Evolutionary conservation across 2,329 filamentous ascomycete genomes (phyloP), one percentile per base, ranked within the genome.

Genomic region (Arthrinium phaeospermum): DNA sequence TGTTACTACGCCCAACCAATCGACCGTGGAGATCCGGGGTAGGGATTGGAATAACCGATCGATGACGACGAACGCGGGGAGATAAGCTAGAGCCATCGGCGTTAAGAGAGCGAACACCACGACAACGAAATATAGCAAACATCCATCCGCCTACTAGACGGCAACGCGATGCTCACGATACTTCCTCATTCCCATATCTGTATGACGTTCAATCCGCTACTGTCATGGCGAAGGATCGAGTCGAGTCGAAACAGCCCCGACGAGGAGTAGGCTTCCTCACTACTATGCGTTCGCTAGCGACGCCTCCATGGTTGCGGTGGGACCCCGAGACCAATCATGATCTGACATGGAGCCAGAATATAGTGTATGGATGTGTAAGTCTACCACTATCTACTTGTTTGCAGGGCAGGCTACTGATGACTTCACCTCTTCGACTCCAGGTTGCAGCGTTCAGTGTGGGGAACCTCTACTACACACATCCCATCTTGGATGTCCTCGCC

Each of bases 401-500:
- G 4, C 3, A 14, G 5, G 22, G 7, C 41, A 53, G 16, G 5
- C 10, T 53, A 6, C 49, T 53, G 7, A 41, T 57, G 27, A 49
- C 1, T 24, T 44, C 19, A 30, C 67, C 24, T 70, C 34, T 3
- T n/a, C 45, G n/a, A 16, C 22, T n/a, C 4, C 41, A 71, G 70
- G 67, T 75, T 22, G 77, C 76, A 4, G 81, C 85, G 67, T 85
- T 88, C 76, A 88, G 87, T 19, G 89, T 91, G 37, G 89, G 89
- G 27, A 91, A 91, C 76, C 79, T 91, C 27, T 91, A 91, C 80
- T 91, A 91, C 79, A 88, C 83, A 46, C 88, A 91, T 73, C 89
- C 89, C 0, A 89, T 91, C 67, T 80, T 90, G 37, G 89, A 90
- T 72, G 85, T 90, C 44, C 79, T 91, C 45, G 89, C 89, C 0